A percentile compares a stretch with the other conserved stretches of the same genome.
Conservation (phyloP, 75 land plant species). For the Isoetes taiwanensis region DNA sequence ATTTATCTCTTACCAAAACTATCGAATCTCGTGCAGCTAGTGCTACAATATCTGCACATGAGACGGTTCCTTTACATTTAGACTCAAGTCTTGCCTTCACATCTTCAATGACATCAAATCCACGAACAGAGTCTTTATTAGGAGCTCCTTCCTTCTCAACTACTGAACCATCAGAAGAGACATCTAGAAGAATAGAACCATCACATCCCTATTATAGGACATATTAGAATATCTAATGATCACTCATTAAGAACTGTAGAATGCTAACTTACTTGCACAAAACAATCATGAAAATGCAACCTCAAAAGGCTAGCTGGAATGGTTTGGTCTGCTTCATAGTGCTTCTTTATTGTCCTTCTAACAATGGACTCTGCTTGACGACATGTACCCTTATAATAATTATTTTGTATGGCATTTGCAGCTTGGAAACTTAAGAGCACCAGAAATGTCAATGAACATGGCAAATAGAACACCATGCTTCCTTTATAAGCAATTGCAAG, state of each 20-base stretch:
- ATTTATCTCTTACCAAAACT: not conserved
- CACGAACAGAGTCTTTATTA: slow-evolving; percentile 18
- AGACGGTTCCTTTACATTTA: slow-evolving; percentile 13
- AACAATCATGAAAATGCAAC: not conserved
- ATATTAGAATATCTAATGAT: not conserved
- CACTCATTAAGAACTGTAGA: not conserved
- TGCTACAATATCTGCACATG: slow-evolving; percentile 33
- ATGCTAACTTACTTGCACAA: not conserved
- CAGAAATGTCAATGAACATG: too few species aligned
- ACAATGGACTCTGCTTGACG: not conserved
- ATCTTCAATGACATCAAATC: slow-evolving; percentile 26
- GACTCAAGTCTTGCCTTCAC: slow-evolving; percentile 16
- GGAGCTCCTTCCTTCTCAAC: slow-evolving; percentile 18
- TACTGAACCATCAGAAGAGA: not conserved
- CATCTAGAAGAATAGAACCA: slow-evolving; percentile 19
- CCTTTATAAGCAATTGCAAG: too few species aligned
- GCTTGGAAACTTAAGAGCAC: too few species aligned
- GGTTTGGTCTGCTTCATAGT: not conserved
- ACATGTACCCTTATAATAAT: too few species aligned
- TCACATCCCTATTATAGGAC: slow-evolving; percentile 18
- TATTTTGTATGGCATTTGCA: too few species aligned
- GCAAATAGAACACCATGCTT: too few species aligned
- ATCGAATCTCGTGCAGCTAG: slow-evolving; percentile 14
- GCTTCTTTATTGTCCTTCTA: not conserved
- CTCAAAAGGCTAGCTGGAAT: slow-evolving; percentile 16